Percentiles rank a stretch among this genome's conserved stretches.
These are phyloP conservation scores for Saccharomycopsis microspora DNA, from an alignment of 805 yeast species.

Conservation along the genomic window DNA sequence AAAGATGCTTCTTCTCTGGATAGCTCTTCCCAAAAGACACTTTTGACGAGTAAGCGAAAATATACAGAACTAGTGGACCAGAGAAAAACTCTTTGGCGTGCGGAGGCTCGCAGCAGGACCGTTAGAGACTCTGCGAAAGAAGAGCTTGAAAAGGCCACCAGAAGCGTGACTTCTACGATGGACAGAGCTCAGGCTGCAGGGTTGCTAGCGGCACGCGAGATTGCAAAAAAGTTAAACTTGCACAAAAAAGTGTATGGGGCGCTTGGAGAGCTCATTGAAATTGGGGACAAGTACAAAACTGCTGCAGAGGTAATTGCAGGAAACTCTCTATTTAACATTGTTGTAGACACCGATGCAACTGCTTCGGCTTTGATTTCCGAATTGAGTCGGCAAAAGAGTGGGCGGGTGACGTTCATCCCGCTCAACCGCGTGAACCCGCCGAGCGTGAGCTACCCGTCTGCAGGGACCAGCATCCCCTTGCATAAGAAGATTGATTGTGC, in stretches of 20 bases:
- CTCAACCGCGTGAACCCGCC: constrained; percentile 50
- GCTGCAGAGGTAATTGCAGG: constrained; percentile 92
- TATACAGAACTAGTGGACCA: constrained; percentile 44
- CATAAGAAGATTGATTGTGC: constrained; percentile 61
- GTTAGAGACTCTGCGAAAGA: constrained; percentile 40
- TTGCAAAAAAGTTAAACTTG: constrained; percentile 47
- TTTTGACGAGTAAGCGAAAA: constrained; percentile 24
- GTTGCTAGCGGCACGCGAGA: constrained; percentile 52
- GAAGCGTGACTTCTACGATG: constrained; percentile 61
- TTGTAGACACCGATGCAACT: constrained; percentile 73
- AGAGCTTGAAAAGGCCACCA: constrained; percentile 46
- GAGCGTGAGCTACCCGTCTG: constrained; percentile 44
- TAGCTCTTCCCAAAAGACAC: constrained; percentile 11
- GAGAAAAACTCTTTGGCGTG: constrained; percentile 69
- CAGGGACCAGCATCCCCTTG: constrained; percentile 59
- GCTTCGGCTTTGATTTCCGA: constrained; percentile 75
- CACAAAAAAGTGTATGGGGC: constrained; percentile 67
- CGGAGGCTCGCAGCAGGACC: constrained; percentile 56
- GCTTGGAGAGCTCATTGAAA: constrained; percentile 71
- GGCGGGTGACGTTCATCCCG: constrained; percentile 88
- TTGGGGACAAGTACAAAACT: constrained; percentile 68
- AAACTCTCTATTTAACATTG: constrained; percentile 71
- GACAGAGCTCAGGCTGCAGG: constrained; percentile 63
- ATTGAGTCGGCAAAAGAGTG: constrained; percentile 54
- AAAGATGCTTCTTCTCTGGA: constrained; percentile 29